Evolutionary conservation across 805 yeast species (phyloP), one percentile per base, ranked within the genome.

Genomic region (Metschnikowia anglica): DNA sequence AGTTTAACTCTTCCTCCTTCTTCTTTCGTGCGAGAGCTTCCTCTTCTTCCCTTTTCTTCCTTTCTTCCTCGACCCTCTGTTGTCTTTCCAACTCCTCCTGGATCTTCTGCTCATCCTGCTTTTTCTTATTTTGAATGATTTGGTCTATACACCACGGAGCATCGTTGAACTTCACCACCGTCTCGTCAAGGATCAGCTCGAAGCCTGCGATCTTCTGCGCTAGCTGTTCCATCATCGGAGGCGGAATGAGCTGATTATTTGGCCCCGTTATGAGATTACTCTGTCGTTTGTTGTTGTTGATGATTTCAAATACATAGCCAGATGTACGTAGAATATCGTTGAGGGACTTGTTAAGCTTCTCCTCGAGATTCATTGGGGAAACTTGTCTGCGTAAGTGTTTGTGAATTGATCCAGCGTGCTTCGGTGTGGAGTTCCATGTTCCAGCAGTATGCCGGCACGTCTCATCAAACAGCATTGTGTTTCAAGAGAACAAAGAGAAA

Each of bases 101-200:
- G 17, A 63, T 34, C 52, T 65, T 66, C 51, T 63, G 41, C 49
- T 69, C 73, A 47, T 69, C 73, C 47, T 68, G 72, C 33, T 61
- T 59, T 50, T 68, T 73, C 49, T 62, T 66, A 53, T 60, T 68
- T 49, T 70, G 73, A 24, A 70, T 53, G 38, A 70, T 70, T 45
- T 63, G 68, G 42, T 63, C 73, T 4, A 70, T 55, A 43, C 74
- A 70, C 76, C 76, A 70, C 28, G 59, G 55, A 2, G 73, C 68
- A 38, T 70, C 74, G 49, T 69, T 70, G 47, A 70, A 65, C 48
- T 69, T 69, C 40, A 60, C 46, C 9, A 64, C 57, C 2, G 74
- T 66, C 6, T 70, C 74, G 48, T 70, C 76, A n/a, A 70, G 57
- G 23, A 69, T 60, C 41, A 61, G 71, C 46, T 70, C 74, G 44